These are phyloP conservation scores for Metarhizium rileyi DNA, from an alignment of 2,329 filamentous ascomycete species.

Conservation along the genomic window DNA sequence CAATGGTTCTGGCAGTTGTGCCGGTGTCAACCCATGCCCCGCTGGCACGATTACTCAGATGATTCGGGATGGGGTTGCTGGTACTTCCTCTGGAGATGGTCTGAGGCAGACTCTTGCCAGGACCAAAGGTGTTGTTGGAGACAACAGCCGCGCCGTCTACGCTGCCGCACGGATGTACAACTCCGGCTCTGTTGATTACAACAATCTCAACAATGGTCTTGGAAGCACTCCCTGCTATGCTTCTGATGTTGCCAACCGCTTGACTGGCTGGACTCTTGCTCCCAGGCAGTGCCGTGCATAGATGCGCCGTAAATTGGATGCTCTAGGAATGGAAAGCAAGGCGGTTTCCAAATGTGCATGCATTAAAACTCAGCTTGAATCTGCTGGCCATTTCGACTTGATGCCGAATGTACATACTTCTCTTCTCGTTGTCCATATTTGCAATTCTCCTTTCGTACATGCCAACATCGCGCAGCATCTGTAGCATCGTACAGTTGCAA, in stretches of 20 bases:
- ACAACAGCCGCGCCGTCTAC: slow-evolving; percentile 23
- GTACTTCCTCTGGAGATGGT: slow-evolving; percentile 31
- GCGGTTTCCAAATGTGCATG: background rate
- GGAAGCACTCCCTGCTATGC: slow-evolving; percentile 39
- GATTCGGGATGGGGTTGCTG: slow-evolving; percentile 30
- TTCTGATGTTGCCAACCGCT: slow-evolving; percentile 33
- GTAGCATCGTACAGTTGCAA: no score
- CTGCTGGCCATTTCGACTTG: background rate
- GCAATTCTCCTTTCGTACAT: background rate
- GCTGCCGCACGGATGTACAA: slow-evolving; percentile 39
- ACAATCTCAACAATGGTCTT: slow-evolving; percentile 27
- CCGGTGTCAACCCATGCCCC: slow-evolving; percentile 21
- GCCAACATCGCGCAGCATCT: no score
- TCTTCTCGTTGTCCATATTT: background rate
- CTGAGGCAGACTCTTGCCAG: slow-evolving; percentile 26
- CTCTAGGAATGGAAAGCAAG: background rate
- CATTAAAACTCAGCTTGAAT: background rate
- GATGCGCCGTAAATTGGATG: background rate
- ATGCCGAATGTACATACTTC: background rate
- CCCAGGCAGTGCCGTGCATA: background rate
- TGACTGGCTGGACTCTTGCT: background rate
- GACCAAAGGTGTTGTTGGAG: slow-evolving; percentile 10
- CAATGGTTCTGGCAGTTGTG: slow-evolving; percentile 26
- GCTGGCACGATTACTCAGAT: slow-evolving; percentile 17
- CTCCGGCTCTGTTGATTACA: slow-evolving; percentile 27